Base-by-base conservation (phyloP, 306 rosid genomes). In the Sicyos edulis region DNA sequence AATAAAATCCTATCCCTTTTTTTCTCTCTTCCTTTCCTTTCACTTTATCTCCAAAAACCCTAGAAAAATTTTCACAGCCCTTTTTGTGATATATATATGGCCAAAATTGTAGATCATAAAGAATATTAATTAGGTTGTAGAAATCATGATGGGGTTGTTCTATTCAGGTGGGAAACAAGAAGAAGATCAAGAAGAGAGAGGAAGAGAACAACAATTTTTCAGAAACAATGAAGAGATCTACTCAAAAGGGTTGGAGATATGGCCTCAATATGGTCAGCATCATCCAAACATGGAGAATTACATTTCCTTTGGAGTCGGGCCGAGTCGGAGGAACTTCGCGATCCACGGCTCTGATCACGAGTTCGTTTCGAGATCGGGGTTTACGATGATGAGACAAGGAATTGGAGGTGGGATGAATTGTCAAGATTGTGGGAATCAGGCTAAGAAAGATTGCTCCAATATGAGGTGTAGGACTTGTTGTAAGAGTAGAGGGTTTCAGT, bases 381-480 rank as follows among this genome's bases (percentile, higher is more conserved):
- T 88, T 65, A 73, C 87, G 2, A 70, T 88, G 70, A 83, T 82
- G 84, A 75, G 88, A 66, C 76, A 86, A 40, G 81, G 87, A 12
- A 76, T 63, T 49, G 79, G 47, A 42, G 47, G 79, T 4, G 79
- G 81, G 8, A 78, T 88, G 78, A 88, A 86, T 47, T 88, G 93
- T 70, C 91, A 88, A 62, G 93, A 88, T 51, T 88, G 93, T 53
- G 93, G 93, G 0, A 88, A 88, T 74, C 93, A 88, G 60, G 87
- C 93, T 0, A 88, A 88, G 86, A 88, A 88, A 75, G 90, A 86
- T 20, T 88, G 93, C 59, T 7, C 80, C 0, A 86, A 88, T 66
- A 86, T 81, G 22, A 74, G 93, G 62, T 88, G 93, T 75, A 79
- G 93, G 53, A 88, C 93, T 50, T 88, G 93, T 52, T 88, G 93